phyloP scores from a whole-genome alignment of 1,284 basidiomycete genomes.

The Rhodotorula sp. region DNA sequence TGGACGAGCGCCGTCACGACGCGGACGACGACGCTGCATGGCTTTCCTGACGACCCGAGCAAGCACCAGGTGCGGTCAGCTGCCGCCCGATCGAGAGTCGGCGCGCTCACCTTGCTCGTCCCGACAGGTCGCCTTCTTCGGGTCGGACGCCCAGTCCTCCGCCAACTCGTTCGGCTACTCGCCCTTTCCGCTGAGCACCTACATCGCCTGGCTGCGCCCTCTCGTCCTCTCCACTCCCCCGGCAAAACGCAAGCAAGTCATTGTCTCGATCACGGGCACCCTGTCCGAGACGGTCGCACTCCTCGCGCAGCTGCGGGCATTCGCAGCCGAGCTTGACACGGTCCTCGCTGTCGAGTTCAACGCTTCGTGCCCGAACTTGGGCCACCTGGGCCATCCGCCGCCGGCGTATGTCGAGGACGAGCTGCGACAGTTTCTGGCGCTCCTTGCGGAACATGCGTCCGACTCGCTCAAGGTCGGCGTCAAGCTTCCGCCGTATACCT shows the following conservation, averaged over 20 bases:
- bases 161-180: conserved; percentile 80
- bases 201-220: conserved; percentile 63
- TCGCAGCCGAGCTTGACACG: conserved; percentile 58
- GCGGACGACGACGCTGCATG: conserved; percentile 67
- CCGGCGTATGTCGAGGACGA: conserved; percentile 59
- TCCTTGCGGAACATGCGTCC: conserved; percentile 60
- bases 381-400: conserved; percentile 55
- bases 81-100: conserved; percentile 22
- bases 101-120: neutral
- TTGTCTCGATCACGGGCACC: conserved; percentile 69
- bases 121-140: conserved; percentile 31
- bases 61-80: conserved; percentile 59
- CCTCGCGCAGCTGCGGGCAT: conserved; percentile 60
- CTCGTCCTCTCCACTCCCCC: conserved; percentile 20
- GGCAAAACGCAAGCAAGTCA: conserved; percentile 61
- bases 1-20: conserved; percentile 74
- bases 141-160: conserved; percentile 57
- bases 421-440: conserved; percentile 54
- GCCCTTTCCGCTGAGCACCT: conserved; percentile 65
- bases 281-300: conserved; percentile 59
- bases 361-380: conserved; percentile 61
- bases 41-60: conserved; percentile 63
- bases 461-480: conserved; percentile 67
- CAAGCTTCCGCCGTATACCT: conserved; percentile 76
- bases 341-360: conserved; percentile 72